Conservation (phyloP, 208 protist genomes). For the Chromosphaera perkinsii region DNA sequence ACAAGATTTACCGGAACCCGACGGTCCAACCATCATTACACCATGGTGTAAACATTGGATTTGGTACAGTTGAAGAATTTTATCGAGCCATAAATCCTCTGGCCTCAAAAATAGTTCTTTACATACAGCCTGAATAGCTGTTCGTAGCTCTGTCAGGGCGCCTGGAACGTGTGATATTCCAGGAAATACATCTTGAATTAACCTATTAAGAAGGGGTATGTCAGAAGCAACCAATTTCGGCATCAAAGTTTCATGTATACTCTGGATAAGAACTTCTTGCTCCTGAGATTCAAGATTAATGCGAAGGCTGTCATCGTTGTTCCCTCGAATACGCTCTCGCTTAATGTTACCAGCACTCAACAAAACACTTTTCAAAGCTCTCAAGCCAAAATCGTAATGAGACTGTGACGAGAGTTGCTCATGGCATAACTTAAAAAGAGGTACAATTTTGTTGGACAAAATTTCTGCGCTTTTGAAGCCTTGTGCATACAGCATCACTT, state of each 20-base stretch:
- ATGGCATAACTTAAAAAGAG: constrained; percentile 93
- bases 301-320: neutral
- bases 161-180: constrained; percentile 57
- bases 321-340: constrained; percentile 49
- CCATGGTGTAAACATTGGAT: constrained; percentile 94
- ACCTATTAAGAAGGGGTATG: constrained; percentile 80
- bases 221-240: constrained; percentile 94
- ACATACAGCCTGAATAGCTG: constrained; percentile 34
- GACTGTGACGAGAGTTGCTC: constrained; percentile 94
- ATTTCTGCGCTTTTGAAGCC: constrained; percentile 92
- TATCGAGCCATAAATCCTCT: constrained; percentile 80
- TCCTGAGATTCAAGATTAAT: constrained; percentile 9
- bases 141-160: constrained; percentile 56
- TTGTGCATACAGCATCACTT: constrained; percentile 99
- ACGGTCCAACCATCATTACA: constrained; percentile 97
- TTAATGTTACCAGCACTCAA: constrained; percentile 90
- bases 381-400: constrained; percentile 99
- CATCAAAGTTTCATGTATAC: constrained; percentile 82
- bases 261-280: constrained; percentile 55
- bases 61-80: constrained; percentile 92
- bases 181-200: constrained; percentile 94
- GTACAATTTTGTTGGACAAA: constrained; percentile 93
- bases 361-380: constrained; percentile 98
- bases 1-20: constrained; percentile 91
- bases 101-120: constrained; percentile 50